A percentile compares a stretch with the other conserved stretches of the same genome.
Evolutionary conservation across 2,329 filamentous ascomycete species (phyloP).

Genomic region (Fusarium keratoplasticum): DNA sequence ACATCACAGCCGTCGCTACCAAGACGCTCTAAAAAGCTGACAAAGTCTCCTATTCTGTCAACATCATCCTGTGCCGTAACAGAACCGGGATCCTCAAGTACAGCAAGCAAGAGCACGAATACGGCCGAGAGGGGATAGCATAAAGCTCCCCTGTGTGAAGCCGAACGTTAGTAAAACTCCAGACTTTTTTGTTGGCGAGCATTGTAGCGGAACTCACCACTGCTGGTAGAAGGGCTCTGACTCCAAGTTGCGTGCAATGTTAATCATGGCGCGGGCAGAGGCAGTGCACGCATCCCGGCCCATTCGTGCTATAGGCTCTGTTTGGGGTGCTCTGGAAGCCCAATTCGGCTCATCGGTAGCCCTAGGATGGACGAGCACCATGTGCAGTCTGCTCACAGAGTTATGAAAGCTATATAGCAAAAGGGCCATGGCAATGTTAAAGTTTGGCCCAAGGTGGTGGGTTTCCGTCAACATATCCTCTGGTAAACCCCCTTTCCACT

Average conservation of each 20-base stretch:
- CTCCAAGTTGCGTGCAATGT: not conserved
- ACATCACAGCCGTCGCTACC: not conserved
- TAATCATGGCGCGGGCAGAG: not conserved
- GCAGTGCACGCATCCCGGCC: not conserved
- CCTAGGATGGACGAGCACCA: not conserved
- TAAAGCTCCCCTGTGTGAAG: not conserved
- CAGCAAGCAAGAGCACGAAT: not conserved
- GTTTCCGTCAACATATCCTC: not conserved
- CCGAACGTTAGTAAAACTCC: not conserved
- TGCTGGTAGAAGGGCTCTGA: not conserved
- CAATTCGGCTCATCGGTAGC: not conserved
- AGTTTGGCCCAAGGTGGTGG: not conserved
- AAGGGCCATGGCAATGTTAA: not conserved
- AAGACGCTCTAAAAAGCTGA: not conserved
- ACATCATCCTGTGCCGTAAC: not conserved
- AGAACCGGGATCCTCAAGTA: not conserved
- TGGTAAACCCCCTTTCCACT: not conserved
- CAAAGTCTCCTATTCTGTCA: not conserved
- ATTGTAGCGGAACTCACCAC: not conserved
- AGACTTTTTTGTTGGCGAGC: not conserved
- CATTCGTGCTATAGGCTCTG: not conserved
- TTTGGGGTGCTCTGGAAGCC: not conserved
- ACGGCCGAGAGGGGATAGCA: not conserved
- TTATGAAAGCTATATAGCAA: not conserved
- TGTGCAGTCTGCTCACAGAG: not conserved